Evolutionary conservation across 345 rosid species (phyloP).

Genomic region (Stellera chamaejasme): DNA sequence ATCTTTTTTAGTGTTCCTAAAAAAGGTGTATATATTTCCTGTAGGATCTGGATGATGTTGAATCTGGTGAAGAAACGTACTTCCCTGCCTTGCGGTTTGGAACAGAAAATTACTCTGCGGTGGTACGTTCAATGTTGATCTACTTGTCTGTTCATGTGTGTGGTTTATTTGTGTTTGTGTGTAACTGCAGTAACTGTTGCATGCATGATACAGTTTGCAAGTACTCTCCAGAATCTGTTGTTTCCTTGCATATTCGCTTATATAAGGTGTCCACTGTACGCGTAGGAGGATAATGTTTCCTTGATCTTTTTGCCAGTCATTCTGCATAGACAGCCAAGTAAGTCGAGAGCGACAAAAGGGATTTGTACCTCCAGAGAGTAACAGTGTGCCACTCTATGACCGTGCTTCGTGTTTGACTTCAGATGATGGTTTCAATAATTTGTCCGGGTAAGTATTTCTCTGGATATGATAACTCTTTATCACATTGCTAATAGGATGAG

Average conservation of each 20-base stretch:
- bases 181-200: no score
- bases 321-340: slow-evolving; percentile 72
- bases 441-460: slow-evolving; percentile 47
- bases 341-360: slow-evolving; percentile 24
- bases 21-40: slow-evolving; percentile 16
- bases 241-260: no score
- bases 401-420: slow-evolving; percentile 81
- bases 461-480: no score
- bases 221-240: no score
- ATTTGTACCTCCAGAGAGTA: slow-evolving; percentile 36
- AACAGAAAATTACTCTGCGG: slow-evolving; percentile 51
- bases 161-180: no score
- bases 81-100: slow-evolving; percentile 78
- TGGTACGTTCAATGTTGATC: slow-evolving; percentile 36
- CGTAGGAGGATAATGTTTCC: no score
- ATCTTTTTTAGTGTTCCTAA: background rate
- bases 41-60: slow-evolving; percentile 58
- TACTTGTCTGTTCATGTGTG: no score
- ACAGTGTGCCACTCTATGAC: slow-evolving; percentile 76
- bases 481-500: no score
- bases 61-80: slow-evolving; percentile 83
- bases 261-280: no score
- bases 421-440: slow-evolving; percentile 46
- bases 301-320: slow-evolving; percentile 45
- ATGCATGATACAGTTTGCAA: no score